Base-by-base conservation (phyloP, 495 filamentous ascomycete genomes). In the Paragyromitra xinjiangensis region DNA sequence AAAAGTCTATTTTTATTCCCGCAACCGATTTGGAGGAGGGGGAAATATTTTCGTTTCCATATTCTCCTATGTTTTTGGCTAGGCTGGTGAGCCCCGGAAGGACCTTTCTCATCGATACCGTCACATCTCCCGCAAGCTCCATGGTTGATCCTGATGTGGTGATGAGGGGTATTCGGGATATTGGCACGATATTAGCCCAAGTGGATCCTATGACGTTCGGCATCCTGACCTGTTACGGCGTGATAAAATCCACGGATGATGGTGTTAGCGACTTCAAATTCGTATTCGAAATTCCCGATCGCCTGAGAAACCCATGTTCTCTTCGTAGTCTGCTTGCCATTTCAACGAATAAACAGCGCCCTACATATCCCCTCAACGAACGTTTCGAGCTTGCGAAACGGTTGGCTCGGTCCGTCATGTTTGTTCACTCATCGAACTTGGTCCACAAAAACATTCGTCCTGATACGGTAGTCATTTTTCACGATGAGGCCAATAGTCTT, bases 381-480 rank as follows among this genome's bases (percentile, higher is more conserved):
- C 63, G 81, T 5, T 79, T 87, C 76, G 64, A 73, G 19, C 75
- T 89, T 16, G 88, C 87, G n/a, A 83, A 80, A 51, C 78, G 84
- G 53, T 55, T 89, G 7, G 85, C 86, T 22, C 79, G 77, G 50
- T 82, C 85, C 0, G 83, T 89, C n/a, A 83, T 76, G 74, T 89
- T 84, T 75, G 82, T 90, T 1, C 88, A 90, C 76, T 83, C 83
- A 1, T 83, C 82, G 44, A 83, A 83, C 39, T 86, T 89, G 56
- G 88, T 90, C 12, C 88, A 91, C 81, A 90, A 89, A 80, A 89
- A 85, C 74, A 83, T 91, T 48, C 83, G 87, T 0, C 88, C 88
- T 0, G 88, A 90, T 68, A 87, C 83, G 6, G 76, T 89, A 24
- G 45, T 90, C 12, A 55, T 84, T 19, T 87, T 89, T 62, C 61